These are phyloP conservation scores for Psophocarpus tetragonolobus DNA, from an alignment of 306 rosid genomes.

Conservation along the genomic window DNA sequence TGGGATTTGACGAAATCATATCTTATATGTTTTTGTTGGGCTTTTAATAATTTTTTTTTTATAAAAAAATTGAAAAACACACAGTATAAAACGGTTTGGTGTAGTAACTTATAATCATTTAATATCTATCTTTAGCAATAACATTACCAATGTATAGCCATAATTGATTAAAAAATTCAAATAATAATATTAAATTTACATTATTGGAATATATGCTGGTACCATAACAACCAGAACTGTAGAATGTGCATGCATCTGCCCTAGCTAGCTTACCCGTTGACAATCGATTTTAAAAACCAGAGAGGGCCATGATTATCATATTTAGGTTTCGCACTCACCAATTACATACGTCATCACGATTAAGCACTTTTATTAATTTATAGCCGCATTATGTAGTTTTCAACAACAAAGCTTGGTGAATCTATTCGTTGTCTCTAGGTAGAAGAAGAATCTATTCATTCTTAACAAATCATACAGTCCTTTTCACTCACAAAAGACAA, in stretches of 20 bases:
- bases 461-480: conserved; percentile 34
- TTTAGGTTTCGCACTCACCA: conserved; percentile 25
- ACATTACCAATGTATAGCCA: neutral
- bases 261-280: conserved; percentile 34
- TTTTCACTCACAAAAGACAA: conserved; percentile 34
- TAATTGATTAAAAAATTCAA: neutral
- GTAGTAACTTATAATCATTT: neutral
- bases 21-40: no score
- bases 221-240: neutral
- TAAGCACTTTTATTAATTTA: conserved; percentile 34
- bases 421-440: conserved; percentile 45
- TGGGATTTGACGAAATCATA: no score
- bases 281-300: conserved; percentile 13
- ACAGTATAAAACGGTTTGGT: neutral
- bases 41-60: no score
- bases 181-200: conserved; percentile 15
- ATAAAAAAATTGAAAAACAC: neutral
- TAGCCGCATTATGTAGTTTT: conserved; percentile 41
- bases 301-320: conserved; percentile 25
- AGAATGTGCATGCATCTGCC: conserved; percentile 49
- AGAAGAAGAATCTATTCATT: conserved; percentile 34
- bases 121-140: conserved; percentile 24
- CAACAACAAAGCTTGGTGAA: conserved; percentile 37
- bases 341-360: conserved; percentile 31
- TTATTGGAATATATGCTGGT: conserved; percentile 17